Evolutionary conservation across 257 asterid genomes (phyloP), one percentile per base, ranked within the genome.

Genomic region (Prunella vulgaris): DNA sequence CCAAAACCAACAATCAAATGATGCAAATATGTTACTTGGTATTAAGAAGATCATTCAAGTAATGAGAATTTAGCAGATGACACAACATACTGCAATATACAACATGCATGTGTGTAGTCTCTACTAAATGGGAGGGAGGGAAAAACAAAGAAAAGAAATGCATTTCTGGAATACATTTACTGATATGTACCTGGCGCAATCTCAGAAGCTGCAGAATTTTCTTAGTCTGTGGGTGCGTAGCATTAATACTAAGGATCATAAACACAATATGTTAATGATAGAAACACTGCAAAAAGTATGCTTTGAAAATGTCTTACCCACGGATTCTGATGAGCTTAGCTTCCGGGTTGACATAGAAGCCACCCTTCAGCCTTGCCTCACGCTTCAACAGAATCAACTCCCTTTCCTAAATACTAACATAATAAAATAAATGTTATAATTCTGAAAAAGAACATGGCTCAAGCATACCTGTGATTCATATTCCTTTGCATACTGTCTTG

Each of bases 361-460:
- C 96, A 18, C 96, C 96, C 70, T 85, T 89, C 92, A 89, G 74
- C 70, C 96, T 78, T 0, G 96, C 96, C 61, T 89, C 96, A 0
- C 94, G 88, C 85, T 89, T 89, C 86, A 89, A 73, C 4, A 52
- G 81, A 61, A 83, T 74, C 73, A 87, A 73, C 76, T 87, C 90
- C 66, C 37, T 87, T 53, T 85, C 88, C 95, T 86, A 42, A 1
- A 71, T 17, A 21, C 60, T 5, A 57, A 14, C 5, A 58, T 51
- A 12, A 38, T 0, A 8, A n/a, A 1, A 27, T 27, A 28, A 28
- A 28, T 28, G 5, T n/a, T n/a, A n/a, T n/a, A n/a, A n/a, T n/a
- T n/a, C n/a, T n/a, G 21, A 28, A 4, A 20, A 44, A 68, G 15
- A 0, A 15, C 15, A 42, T 1, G 13, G 9, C 10, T 27, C 5